A percentile compares a stretch with the other conserved stretches of the same genome.
Evolutionary conservation across 768 basidiomycete genomes (phyloP).

Genomic region (Panaeolus cyanescens): DNA sequence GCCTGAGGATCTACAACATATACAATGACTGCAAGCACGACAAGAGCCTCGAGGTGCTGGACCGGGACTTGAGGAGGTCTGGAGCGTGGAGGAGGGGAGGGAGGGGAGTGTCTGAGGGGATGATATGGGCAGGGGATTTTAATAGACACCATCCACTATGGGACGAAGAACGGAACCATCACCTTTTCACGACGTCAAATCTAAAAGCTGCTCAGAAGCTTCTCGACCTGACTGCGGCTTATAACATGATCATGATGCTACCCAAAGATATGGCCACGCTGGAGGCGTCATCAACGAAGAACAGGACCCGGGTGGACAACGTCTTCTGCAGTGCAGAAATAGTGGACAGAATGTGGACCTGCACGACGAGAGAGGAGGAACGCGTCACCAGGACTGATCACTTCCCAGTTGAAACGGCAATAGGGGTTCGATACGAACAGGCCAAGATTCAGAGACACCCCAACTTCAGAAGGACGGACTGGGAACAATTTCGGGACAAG

Average conservation of each 20-base stretch:
- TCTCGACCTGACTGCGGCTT: conserved; percentile 17
- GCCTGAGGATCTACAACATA: not conserved
- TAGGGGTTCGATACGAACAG: conserved; percentile 17
- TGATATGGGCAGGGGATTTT: conserved; percentile 39
- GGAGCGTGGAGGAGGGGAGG: not conserved
- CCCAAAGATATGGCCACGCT: conserved; percentile 32
- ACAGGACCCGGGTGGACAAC: conserved; percentile 40
- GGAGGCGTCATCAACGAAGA: conserved; percentile 21
- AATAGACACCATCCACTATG: conserved; percentile 41
- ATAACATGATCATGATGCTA: conserved; percentile 32
- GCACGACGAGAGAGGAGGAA: conserved; percentile 17
- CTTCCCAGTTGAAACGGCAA: conserved; percentile 29
- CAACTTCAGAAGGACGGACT: conserved; percentile 16
- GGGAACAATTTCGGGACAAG: conserved; percentile 24
- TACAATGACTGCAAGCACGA: too few species aligned
- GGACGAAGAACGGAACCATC: conserved; percentile 24
- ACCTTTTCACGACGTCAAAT: conserved; percentile 19
- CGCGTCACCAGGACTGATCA: conserved; percentile 33
- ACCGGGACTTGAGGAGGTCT: not conserved
- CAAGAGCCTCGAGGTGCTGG: conserved; percentile 10
- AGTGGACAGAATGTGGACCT: conserved; percentile 17
- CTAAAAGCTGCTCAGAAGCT: conserved; percentile 22
- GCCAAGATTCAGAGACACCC: not conserved
- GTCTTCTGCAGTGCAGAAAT: conserved; percentile 29
- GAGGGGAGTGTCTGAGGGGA: too few species aligned